These are phyloP conservation scores for Cytospora mali DNA, from an alignment of 2,329 filamentous ascomycete genomes.

Conservation along the genomic window DNA sequence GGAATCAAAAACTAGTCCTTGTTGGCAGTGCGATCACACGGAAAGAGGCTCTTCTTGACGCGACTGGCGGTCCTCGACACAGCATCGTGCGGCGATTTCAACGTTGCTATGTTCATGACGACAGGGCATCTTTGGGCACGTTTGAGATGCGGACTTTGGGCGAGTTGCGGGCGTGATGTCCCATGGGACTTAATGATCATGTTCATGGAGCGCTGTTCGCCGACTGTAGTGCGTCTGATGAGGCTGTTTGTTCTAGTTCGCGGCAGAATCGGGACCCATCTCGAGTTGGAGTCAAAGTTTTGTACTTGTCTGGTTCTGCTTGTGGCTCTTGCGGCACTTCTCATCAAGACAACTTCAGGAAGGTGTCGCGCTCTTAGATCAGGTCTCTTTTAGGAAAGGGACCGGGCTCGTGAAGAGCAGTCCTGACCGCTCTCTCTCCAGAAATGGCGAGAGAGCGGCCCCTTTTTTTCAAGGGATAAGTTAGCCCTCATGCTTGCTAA, in stretches of 20 bases:
- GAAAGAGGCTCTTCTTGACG: conserved; percentile 59
- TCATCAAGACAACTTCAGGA: conserved; percentile 29
- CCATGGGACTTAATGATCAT: conserved; percentile 5
- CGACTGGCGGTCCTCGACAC: conserved; percentile 30
- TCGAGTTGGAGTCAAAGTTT: conserved; percentile 92
- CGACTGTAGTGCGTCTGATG: not conserved
- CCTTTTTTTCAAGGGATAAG: conserved; percentile 54
- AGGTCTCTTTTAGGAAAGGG: conserved; percentile 36
- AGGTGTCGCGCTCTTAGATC: conserved; percentile 26
- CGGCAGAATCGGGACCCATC: conserved; percentile 71
- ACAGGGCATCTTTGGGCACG: conserved; percentile 28
- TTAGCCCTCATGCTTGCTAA: conserved; percentile 33
- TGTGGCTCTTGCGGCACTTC: conserved; percentile 30
- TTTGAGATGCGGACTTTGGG: conserved; percentile 14
- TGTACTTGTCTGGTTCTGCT: conserved; percentile 74
- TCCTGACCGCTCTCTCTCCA: conserved; percentile 54
- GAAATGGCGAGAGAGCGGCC: conserved; percentile 54
- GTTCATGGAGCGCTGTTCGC: conserved; percentile 6
- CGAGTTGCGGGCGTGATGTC: conserved; percentile 17
- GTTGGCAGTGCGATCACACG: conserved; percentile 82
- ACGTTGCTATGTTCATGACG: conserved; percentile 32
- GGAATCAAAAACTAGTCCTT: conserved; percentile 95
- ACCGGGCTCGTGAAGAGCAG: conserved; percentile 43
- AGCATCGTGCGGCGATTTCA: conserved; percentile 37
- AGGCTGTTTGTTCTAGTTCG: conserved; percentile 20